These are phyloP conservation scores for Phytophthora melonis DNA, from an alignment of 352 stramenopile genomes.

Conservation along the genomic window DNA sequence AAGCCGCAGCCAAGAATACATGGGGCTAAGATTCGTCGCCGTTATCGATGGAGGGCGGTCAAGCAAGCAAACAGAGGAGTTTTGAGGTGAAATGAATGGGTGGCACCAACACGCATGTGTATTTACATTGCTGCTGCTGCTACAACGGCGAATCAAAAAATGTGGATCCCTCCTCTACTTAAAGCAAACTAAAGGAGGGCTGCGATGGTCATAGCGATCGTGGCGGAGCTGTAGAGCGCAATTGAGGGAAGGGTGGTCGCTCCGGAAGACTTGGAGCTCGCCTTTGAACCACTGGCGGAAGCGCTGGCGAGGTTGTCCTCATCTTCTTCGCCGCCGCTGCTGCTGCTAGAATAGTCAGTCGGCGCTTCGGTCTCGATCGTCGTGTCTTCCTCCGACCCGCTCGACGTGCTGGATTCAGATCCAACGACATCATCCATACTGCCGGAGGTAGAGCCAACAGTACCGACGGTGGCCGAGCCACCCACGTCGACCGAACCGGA, in stretches of 20 bases:
- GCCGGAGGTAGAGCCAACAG: conserved; percentile 4
- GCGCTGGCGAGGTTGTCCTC: conserved; percentile 6
- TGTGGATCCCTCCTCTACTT: background rate
- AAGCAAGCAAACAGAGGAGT: background rate
- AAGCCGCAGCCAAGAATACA: conserved; percentile 7
- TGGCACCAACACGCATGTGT: conserved; percentile 23
- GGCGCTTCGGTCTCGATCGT: conserved; percentile 11
- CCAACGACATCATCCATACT: conserved; percentile 6
- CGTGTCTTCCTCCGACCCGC: conserved; percentile 18
- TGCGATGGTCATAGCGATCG: conserved; percentile 18
- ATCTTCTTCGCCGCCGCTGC: background rate
- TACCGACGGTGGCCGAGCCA: background rate
- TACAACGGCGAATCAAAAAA: conserved; percentile 3
- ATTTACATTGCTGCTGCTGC: conserved; percentile 13
- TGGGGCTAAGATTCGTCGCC: conserved; percentile 3
- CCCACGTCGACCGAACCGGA: background rate
- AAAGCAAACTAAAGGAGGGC: conserved; percentile 28
- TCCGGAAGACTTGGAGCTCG: conserved; percentile 23
- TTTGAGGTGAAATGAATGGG: background rate
- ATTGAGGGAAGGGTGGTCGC: conserved; percentile 13
- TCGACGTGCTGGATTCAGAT: conserved; percentile 19
- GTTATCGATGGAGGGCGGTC: background rate
- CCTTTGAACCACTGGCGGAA: conserved; percentile 4
- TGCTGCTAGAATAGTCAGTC: conserved; percentile 22
- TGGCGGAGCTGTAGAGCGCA: conserved; percentile 27